Base-by-base conservation (phyloP, 2,329 filamentous ascomycete species). In the Fusarium papillatum region DNA sequence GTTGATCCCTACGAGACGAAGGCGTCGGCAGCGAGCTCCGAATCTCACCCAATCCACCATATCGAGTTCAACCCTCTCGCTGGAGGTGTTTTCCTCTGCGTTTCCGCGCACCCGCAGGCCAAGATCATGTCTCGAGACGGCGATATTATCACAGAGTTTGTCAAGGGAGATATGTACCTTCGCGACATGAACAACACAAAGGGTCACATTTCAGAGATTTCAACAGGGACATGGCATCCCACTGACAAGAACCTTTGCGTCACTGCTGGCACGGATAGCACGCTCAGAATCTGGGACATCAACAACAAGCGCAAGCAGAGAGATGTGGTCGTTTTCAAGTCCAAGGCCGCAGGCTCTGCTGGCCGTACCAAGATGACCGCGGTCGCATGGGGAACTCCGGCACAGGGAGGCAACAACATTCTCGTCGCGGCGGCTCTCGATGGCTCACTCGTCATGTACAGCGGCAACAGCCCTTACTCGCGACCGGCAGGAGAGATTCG, bases 101-200 rank as follows among this genome's bases (percentile, higher is more conserved):
- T 98, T 55, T 94, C 95, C 10, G 95, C 96, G 9, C 95, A 96
- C 48, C 93, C 96, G 2, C 96, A 98, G 83, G 95, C 96, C 16
- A 96, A 95, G 83, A 92, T 99, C 29, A 89, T 98, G 83, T 95
- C 92, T 79, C 92, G 97, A 80, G 96, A 99, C 85, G 97, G 97
- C 46, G 95, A 97, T 55, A 89, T 94, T 10, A 80, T 97, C 61
- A 93, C 93, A 1, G 95, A 98, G 81, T 98, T 98, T 76, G 93
- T 95, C 78, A 99, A 99, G 85, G 97, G 97, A 57, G 97, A 99
- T 82, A 98, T 98, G 96, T 99, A 99, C 80, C 86, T 99, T 76
- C 91, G 96, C 66, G 97, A 99, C 83, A 97, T 98, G 94, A 92
- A 98, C 84, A 96, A 98, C 82, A 99, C 97, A 7, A 98, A 98